These are phyloP conservation scores for Isoetes taiwanensis DNA, from an alignment of 75 land plant species.

Conservation along the genomic window DNA sequence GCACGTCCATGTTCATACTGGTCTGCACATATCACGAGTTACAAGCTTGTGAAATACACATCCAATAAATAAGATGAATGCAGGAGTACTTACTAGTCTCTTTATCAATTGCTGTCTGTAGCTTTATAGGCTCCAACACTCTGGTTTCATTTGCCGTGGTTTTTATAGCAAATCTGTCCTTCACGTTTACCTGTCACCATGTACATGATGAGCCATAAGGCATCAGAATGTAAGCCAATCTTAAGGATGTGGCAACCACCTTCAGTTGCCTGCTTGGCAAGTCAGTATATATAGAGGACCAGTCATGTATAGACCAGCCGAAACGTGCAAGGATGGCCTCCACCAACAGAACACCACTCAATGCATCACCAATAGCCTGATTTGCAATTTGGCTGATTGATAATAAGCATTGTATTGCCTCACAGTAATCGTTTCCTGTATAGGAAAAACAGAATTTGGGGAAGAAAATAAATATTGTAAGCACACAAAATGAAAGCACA, in stretches of 20 bases:
- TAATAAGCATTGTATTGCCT: conserved; percentile 55
- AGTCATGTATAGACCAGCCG: conserved; percentile 65
- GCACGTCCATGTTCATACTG: conserved; percentile 59
- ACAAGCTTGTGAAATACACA: conserved; percentile 2
- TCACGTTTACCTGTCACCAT: conserved; percentile 67
- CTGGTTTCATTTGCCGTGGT: conserved; percentile 80
- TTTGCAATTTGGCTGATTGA: conserved; percentile 76
- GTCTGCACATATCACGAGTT: background rate
- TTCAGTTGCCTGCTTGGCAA: conserved; percentile 91
- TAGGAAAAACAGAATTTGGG: background rate
- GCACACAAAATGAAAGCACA: background rate
- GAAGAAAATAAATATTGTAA: background rate
- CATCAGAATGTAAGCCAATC: no score
- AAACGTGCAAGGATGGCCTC: conserved; percentile 57
- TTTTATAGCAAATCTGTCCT: conserved; percentile 45
- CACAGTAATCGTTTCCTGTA: conserved; percentile 12
- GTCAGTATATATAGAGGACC: conserved; percentile 76
- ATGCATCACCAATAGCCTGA: conserved; percentile 94
- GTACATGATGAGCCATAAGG: background rate
- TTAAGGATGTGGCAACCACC: no score
- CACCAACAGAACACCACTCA: conserved; percentile 83
- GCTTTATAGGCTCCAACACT: conserved; percentile 43
- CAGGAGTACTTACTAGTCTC: conserved; percentile 51
- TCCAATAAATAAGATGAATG: background rate
- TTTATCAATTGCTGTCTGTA: conserved; percentile 63